Evolutionary conservation across 257 asterid genomes (phyloP), one percentile per base, ranked within the genome.

Genomic region (Petunia secreta): DNA sequence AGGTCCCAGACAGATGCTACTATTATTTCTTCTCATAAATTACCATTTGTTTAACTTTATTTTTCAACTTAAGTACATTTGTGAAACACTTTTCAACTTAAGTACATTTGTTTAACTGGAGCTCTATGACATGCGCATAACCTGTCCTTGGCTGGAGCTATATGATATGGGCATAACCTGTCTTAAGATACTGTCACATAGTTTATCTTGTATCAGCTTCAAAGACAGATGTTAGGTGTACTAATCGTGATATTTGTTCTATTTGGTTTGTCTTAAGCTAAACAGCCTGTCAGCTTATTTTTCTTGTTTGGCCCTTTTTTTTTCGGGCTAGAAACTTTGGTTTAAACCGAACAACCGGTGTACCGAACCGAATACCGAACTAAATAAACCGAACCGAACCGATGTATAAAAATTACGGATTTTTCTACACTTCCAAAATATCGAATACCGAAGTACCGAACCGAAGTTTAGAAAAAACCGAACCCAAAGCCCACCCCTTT

Each of bases 261-360:
- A 44, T 69, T 69, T n/a, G 8, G 16, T 69, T 44, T 16, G 58
- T 36, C n/a, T 43, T 67, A n/a, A n/a, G 55, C 75, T 67, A 41
- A 55, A 25, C 25, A 25, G 25, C 25, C 25, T 25, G 25, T 25
- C 25, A 25, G 25, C 25, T 25, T 25, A 25, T 25, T 25, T 25
- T 25, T 25, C 25, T 25, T 25, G 25, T 25, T 25, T 25, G 25
- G 25, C 25, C 25, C 25, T 25, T 25, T 25, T 25, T 25, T 25
- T 25, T 25, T 25, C n/a, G 25, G 25, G 25, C 25, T 25, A 25
- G 25, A 25, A 25, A 25, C 25, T 25, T 25, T 25, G 25, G 25
- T 25, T 25, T 25, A 25, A 25, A 25, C 25, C 25, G 25, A 25
- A 25, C 25, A 25, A 25, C 25, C 25, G 25, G 25, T 25, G 25